Evolutionary conservation across 129 eudicot species (phyloP).

Genomic region (Flaveria sonorensis): DNA sequence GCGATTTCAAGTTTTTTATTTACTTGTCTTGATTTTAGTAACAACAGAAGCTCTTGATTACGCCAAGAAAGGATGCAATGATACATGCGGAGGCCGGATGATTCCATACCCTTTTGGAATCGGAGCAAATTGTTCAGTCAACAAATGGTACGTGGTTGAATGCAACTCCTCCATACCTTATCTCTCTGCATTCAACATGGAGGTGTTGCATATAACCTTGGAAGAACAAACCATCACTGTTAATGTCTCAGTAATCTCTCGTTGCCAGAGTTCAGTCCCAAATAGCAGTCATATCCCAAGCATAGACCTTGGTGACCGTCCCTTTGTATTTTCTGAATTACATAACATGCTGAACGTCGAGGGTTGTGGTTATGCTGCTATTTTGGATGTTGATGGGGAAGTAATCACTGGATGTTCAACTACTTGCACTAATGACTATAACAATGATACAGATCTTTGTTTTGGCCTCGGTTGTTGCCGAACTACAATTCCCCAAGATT

Average conservation of each 20-base stretch:
- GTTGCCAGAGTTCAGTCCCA: conserved; percentile 14
- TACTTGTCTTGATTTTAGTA: conserved; percentile 6
- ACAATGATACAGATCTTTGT: not conserved
- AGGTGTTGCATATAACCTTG: not conserved
- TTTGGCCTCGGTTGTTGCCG: conserved; percentile 39
- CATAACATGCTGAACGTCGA: conserved; percentile 18
- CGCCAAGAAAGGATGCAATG: conserved; percentile 17
- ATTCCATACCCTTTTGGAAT: conserved; percentile 39
- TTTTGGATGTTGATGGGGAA: not conserved
- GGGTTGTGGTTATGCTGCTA: conserved; percentile 28
- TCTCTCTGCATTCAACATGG: conserved; percentile 25
- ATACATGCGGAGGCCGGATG: conserved; percentile 12
- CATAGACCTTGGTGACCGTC: conserved; percentile 24
- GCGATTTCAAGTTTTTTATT: conserved; percentile 10
- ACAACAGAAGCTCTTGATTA: not conserved
- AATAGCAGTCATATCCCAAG: conserved; percentile 13
- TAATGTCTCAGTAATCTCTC: conserved; percentile 22
- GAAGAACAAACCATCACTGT: conserved; percentile 18
- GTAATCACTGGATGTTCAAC: conserved; percentile 17
- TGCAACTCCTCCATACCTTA: conserved; percentile 25
- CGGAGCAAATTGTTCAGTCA: conserved; percentile 13
- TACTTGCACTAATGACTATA: conserved; percentile 3
- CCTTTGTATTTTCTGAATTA: conserved; percentile 13
- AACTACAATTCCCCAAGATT: conserved; percentile 16
- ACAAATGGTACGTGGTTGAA: conserved; percentile 28